A percentile compares a stretch with the other conserved stretches of the same genome.
Conservation (phyloP, 2,329 filamentous ascomycete species). For the Pseudocercospora eumusae region DNA sequence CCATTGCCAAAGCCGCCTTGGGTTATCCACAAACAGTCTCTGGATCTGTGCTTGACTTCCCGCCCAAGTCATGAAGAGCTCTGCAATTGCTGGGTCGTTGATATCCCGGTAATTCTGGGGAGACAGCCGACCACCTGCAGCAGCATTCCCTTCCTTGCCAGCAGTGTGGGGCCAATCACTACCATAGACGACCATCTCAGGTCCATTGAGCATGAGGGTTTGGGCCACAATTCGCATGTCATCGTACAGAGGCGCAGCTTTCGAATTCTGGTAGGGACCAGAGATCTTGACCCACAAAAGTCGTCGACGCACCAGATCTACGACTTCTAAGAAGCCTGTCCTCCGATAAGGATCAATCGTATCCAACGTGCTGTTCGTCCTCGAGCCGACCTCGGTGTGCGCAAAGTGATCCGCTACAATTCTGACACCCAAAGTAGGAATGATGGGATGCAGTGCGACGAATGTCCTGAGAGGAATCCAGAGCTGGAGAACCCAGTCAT, state of each 20-base stretch:
- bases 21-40: not conserved
- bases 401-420: no score
- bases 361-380: not conserved
- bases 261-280: not conserved
- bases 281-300: not conserved
- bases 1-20: not conserved
- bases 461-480: no score
- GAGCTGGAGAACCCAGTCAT: no score
- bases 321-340: not conserved
- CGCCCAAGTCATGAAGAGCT: not conserved
- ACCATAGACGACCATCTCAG: not conserved
- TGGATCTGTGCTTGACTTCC: not conserved
- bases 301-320: not conserved
- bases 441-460: no score
- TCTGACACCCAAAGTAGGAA: no score
- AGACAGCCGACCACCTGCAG: not conserved
- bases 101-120: not conserved
- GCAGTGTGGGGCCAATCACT: not conserved
- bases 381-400: no score
- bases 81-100: not conserved
- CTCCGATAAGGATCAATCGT: not conserved
- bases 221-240: not conserved
- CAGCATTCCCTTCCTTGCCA: not conserved
- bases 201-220: not conserved
- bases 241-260: not conserved